phyloP scores from a whole-genome alignment of 495 filamentous ascomycete genomes.

The Lichenothelia convexa region DNA sequence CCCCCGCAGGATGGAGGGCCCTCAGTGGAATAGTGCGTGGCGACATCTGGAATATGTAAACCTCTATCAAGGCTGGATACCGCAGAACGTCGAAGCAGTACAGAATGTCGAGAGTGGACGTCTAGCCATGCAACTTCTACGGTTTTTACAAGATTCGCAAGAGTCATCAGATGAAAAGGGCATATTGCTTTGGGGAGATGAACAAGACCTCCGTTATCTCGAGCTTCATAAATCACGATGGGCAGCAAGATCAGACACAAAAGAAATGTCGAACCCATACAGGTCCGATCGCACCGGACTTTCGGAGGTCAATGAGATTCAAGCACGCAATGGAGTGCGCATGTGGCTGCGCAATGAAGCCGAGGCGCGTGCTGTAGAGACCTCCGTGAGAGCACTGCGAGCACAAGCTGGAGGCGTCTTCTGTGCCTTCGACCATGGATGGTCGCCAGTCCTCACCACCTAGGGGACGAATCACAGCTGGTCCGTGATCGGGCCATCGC shows the following conservation, averaged over 20 bases:
- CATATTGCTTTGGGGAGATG: no score
- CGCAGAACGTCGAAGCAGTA: conserved; percentile 3
- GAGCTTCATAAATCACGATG: neutral
- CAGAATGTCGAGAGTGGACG: no score
- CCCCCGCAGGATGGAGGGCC: conserved; percentile 12
- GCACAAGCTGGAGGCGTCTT: neutral
- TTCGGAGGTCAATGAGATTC: no score
- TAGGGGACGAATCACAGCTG: no score
- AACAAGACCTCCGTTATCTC: neutral
- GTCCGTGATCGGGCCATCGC: no score
- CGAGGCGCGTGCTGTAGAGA: neutral
- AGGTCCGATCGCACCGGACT: no score
- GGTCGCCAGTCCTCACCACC: no score
- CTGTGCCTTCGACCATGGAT: neutral
- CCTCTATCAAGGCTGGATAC: conserved; percentile 33
- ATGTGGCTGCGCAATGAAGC: neutral
- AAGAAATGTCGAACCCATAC: no score
- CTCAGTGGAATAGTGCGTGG: conserved; percentile 35
- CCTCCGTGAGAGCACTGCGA: neutral
- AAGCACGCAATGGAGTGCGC: no score
- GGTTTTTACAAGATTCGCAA: no score
- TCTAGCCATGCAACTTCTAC: conserved; percentile 11
- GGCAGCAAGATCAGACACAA: no score
- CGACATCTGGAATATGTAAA: conserved; percentile 29
- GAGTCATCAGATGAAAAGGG: no score